Evolutionary conservation across 805 yeast genomes (phyloP).

Genomic region (Metschnikowia santaceciliae): DNA sequence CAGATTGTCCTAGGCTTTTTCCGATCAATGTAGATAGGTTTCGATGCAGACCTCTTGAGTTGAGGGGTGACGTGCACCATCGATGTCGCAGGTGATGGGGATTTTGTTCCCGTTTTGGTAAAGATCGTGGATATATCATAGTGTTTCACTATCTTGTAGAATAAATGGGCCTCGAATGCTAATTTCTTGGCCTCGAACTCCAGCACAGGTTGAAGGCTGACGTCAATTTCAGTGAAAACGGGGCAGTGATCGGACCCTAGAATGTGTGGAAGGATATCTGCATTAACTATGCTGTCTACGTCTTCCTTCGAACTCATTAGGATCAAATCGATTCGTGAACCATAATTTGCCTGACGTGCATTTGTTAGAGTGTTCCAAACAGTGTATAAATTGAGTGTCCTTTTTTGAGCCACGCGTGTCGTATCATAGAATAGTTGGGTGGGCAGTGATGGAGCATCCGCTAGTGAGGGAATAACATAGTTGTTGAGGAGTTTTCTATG

Average conservation of each 20-base stretch:
- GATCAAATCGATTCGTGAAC: constrained; percentile 83
- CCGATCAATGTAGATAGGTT: constrained; percentile 5
- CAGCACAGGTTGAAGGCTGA: constrained; percentile 6
- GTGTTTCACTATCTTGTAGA: constrained; percentile 21
- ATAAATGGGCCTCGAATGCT: constrained; percentile 21
- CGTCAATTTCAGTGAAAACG: constrained; percentile 61
- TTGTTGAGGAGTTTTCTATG: constrained; percentile 29
- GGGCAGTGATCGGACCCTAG: constrained; percentile 97
- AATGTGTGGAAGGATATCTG: constrained; percentile 63
- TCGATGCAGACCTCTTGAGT: not conserved
- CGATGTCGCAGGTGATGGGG: constrained; percentile 1
- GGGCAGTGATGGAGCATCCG: constrained; percentile 3
- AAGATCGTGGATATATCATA: constrained; percentile 35
- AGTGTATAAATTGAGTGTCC: constrained; percentile 68
- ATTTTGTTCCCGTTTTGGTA: constrained; percentile 4
- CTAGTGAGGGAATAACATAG: constrained; percentile 22
- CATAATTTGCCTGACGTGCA: constrained; percentile 76
- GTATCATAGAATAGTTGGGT: constrained; percentile 50
- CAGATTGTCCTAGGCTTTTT: constrained; percentile 3
- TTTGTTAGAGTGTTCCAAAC: constrained; percentile 86
- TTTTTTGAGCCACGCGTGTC: constrained; percentile 52
- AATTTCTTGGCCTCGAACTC: constrained; percentile 8
- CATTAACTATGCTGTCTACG: constrained; percentile 27
- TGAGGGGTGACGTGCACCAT: not conserved
- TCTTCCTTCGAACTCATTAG: constrained; percentile 43